Percentiles rank a stretch among this genome's conserved stretches.
Evolutionary conservation across 2,329 filamentous ascomycete genomes (phyloP).

Genomic region (Talaromyces sp.): DNA sequence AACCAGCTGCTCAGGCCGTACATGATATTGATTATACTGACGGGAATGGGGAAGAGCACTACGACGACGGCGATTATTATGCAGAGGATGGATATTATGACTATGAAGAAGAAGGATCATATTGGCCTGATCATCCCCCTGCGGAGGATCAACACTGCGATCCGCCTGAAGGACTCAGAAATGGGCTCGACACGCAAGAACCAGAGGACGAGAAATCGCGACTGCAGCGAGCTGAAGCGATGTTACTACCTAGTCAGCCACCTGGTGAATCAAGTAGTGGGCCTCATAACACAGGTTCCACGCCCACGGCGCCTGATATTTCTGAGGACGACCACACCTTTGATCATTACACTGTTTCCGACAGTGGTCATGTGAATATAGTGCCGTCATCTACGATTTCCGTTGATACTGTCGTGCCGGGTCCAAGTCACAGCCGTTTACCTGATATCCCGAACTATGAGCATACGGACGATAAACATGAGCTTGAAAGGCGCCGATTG

Average conservation of each 20-base stretch:
- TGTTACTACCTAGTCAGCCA: constrained; percentile 76
- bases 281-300: constrained; percentile 42
- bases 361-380: constrained; percentile 40
- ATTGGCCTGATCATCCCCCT: constrained; percentile 27
- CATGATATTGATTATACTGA: neutral
- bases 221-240: constrained; percentile 70
- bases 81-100: constrained; percentile 26
- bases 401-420: constrained; percentile 28
- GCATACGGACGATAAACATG: constrained; percentile 69
- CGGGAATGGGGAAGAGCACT: constrained; percentile 29
- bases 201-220: constrained; percentile 77
- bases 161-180: constrained; percentile 25
- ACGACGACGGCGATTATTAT: constrained; percentile 25
- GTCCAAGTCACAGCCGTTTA: constrained; percentile 40
- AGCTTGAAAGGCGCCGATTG: constrained; percentile 66
- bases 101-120: constrained; percentile 21
- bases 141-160: constrained; percentile 26
- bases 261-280: constrained; percentile 48
- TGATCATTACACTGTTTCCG: neutral
- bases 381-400: constrained; percentile 25
- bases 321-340: constrained; percentile 47
- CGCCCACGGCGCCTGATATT: constrained; percentile 45
- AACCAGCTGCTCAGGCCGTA: constrained; percentile 27
- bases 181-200: constrained; percentile 55
- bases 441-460: constrained; percentile 35